Conservation (phyloP, 2,329 filamentous ascomycete species). For the Xylariaceae sp. region DNA sequence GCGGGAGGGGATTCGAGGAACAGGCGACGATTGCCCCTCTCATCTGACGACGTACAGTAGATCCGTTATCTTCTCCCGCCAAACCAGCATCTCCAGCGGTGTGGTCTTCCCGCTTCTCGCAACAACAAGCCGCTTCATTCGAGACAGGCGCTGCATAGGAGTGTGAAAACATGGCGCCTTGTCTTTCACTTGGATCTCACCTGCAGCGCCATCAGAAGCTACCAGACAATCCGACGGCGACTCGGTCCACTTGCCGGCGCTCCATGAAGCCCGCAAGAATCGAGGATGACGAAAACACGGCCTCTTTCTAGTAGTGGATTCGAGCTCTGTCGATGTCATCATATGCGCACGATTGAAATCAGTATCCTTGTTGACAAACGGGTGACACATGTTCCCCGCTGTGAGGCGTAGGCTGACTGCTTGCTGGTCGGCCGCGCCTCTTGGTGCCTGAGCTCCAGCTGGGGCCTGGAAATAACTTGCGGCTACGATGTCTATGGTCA, state of each 20-base stretch:
- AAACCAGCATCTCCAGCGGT: background rate
- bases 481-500: slow-evolving; percentile 8
- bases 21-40: background rate
- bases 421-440: background rate
- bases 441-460: background rate
- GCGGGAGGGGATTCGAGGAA: too few species aligned
- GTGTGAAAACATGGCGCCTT: background rate
- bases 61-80: background rate
- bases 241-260: background rate
- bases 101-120: background rate
- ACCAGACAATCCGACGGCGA: background rate
- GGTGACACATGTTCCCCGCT: background rate
- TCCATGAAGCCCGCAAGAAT: background rate
- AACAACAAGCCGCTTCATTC: background rate
- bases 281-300: background rate
- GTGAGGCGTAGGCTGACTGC: slow-evolving; percentile 6
- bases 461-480: background rate
- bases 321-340: background rate
- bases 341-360: background rate
- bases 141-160: too few species aligned
- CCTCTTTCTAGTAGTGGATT: background rate
- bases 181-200: background rate
- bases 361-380: background rate
- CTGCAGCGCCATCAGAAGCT: background rate
- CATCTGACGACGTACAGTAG: background rate